Evolutionary conservation across 768 basidiomycete species (phyloP).

Genomic region (Boletus subcaerulescens): DNA sequence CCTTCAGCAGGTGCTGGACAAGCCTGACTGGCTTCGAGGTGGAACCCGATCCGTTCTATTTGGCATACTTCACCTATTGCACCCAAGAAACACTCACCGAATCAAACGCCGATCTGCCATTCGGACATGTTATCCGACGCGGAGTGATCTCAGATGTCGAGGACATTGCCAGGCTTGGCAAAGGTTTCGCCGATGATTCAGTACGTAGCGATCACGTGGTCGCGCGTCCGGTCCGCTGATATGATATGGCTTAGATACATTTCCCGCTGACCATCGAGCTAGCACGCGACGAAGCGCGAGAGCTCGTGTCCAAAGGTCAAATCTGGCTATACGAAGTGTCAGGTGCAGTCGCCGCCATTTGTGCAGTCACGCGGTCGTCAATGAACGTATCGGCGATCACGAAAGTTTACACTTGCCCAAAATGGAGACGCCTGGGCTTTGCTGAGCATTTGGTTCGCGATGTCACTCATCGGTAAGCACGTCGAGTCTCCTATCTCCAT

Average conservation of each 20-base stretch:
- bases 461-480: slow-evolving; percentile 42
- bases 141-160: slow-evolving; percentile 39
- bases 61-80: slow-evolving; percentile 47
- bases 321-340: slow-evolving; percentile 51
- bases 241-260: slow-evolving; percentile 34
- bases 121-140: slow-evolving; percentile 37
- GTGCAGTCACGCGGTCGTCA: slow-evolving; percentile 55
- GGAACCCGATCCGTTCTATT: slow-evolving; percentile 47
- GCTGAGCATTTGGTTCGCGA: slow-evolving; percentile 50
- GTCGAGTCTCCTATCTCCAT: not conserved
- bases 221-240: not conserved
- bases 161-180: slow-evolving; percentile 42
- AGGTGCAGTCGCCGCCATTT: slow-evolving; percentile 45
- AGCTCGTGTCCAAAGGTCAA: slow-evolving; percentile 47
- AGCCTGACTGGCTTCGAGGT: slow-evolving; percentile 36
- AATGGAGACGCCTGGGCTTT: slow-evolving; percentile 45
- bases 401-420: slow-evolving; percentile 52
- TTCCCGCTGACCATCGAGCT: slow-evolving; percentile 41
- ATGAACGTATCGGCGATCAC: slow-evolving; percentile 51
- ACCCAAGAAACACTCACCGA: slow-evolving; percentile 36
- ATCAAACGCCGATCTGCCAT: slow-evolving; percentile 24
- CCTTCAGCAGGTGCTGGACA: slow-evolving; percentile 47
- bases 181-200: slow-evolving; percentile 51
- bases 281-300: slow-evolving; percentile 43
- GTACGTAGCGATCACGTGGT: slow-evolving; percentile 32